Percentiles rank a stretch among this genome's conserved stretches.
Evolutionary conservation across 176 grass and related monocot species (phyloP).

Genomic region (Carex kokanica): DNA sequence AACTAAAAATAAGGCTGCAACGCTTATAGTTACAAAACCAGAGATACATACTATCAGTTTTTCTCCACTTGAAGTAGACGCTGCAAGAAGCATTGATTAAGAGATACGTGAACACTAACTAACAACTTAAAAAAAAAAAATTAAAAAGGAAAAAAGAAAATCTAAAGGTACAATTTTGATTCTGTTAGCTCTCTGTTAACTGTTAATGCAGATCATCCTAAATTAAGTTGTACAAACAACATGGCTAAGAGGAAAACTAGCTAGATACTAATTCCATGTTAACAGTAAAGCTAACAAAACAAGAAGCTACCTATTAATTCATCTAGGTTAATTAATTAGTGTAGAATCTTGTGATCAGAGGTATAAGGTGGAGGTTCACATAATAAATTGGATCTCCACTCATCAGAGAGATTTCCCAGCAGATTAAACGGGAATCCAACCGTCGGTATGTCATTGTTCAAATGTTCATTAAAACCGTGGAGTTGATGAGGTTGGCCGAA

Average conservation of each 20-base stretch:
- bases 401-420: constrained; percentile 48
- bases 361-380: constrained; percentile 67
- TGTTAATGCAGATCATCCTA: constrained; percentile 1
- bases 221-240: not conserved
- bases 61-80: not conserved
- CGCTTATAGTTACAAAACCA: not conserved
- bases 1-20: not conserved
- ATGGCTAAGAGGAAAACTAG: constrained; percentile 31
- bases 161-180: constrained; percentile 17
- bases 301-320: constrained; percentile 16
- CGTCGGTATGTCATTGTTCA: not conserved
- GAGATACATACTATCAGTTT: not conserved
- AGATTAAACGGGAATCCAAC: constrained; percentile 56
- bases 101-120: no score
- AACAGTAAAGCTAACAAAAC: constrained; percentile 60
- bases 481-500: constrained; percentile 42
- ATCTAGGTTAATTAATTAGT: constrained; percentile 23
- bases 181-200: constrained; percentile 59
- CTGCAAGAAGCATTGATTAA: not conserved
- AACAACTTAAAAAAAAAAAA: not conserved
- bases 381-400: constrained; percentile 59
- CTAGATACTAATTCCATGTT: constrained; percentile 34
- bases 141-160: not conserved
- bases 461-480: constrained; percentile 28
- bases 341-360: constrained; percentile 44